Base-by-base conservation (phyloP, 2,329 filamentous ascomycete species). In the Eurotiales sp. region DNA sequence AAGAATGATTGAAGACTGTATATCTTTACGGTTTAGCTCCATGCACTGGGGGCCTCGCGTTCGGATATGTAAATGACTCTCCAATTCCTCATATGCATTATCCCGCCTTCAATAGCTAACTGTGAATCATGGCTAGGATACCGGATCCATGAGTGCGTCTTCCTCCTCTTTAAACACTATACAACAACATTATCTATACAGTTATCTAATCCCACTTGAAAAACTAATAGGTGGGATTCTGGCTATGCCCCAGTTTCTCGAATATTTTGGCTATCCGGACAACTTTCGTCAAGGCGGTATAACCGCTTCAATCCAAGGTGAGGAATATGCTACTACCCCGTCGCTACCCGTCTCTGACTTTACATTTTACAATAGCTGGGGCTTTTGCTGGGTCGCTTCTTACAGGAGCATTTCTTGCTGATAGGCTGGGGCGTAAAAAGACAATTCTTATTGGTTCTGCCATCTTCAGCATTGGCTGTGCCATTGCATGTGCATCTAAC, bases 381-480 rank as follows among this genome's bases (percentile, higher is more conserved):
- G 74, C 73, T 3, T 72, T 77, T 50, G 53, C 74, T 8, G 75
- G 75, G 8, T 72, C 74, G 17, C 65, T 78, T 2, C 56, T 61
- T 3, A 74, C 73, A 2, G 73, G 73, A 1, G 53, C 55, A 4
- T 74, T 74, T 59, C 63, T 78, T 11, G 74, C 74, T 11, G 74
- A 78, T 58, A 62, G 57, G 11, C 60, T 77, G 15, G 76, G 74
- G 12, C 72, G 75, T 49, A 66, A 65, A 32, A 67, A 61, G 30
- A 71, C 75, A 10, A 71, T 78, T 17, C 65, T 75, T 47, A 60
- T 76, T 15, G 72, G 69, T 2, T 71, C 70, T 27, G 52, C 72
- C 11, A 68, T 77, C 55, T 78, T 74, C 67, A 71, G 74, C 11
- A 56, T 77, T 45, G 76, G 75, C n/a, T 62, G 71, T 11, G 63